Percentiles rank a stretch among this genome's conserved stretches.
Conservation (phyloP, 768 basidiomycete species). For the Tricholoma terreum region DNA sequence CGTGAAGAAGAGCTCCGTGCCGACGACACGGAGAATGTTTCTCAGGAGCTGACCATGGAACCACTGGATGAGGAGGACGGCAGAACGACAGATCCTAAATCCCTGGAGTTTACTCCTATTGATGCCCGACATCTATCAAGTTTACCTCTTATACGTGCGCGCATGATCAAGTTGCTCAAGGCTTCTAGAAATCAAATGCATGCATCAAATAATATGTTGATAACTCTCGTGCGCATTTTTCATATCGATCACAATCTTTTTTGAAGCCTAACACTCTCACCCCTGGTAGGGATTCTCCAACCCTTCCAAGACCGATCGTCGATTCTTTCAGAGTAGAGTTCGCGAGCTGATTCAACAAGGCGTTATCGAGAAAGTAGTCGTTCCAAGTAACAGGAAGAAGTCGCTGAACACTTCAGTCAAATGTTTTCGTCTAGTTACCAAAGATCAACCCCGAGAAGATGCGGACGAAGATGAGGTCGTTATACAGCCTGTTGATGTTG, state of each 20-base stretch:
- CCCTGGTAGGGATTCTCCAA: constrained; percentile 63
- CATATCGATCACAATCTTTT: not conserved
- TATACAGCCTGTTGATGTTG: constrained; percentile 42
- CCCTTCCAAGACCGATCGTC: constrained; percentile 74
- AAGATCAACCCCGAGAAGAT: constrained; percentile 30
- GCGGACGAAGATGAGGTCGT: constrained; percentile 34
- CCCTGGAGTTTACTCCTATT: constrained; percentile 65
- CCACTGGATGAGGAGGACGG: constrained; percentile 32
- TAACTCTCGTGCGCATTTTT: constrained; percentile 58
- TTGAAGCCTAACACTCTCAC: not conserved
- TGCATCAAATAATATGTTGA: constrained; percentile 70
- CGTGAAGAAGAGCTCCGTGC: constrained; percentile 63
- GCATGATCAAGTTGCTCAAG: constrained; percentile 71
- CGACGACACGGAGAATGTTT: constrained; percentile 27
- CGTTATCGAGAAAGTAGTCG: constrained; percentile 69
- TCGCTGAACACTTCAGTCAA: constrained; percentile 47
- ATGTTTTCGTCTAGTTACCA: constrained; percentile 62
- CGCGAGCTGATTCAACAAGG: constrained; percentile 72
- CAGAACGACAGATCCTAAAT: constrained; percentile 26
- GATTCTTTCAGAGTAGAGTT: constrained; percentile 75
- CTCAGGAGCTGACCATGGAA: constrained; percentile 14
- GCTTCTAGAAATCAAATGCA: constrained; percentile 69
- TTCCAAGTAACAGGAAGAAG: constrained; percentile 55
- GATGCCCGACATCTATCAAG: constrained; percentile 78
- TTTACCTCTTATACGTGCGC: constrained; percentile 62